These are phyloP conservation scores for Sherardia arvensis DNA, from an alignment of 257 asterid species.

Conservation along the genomic window DNA sequence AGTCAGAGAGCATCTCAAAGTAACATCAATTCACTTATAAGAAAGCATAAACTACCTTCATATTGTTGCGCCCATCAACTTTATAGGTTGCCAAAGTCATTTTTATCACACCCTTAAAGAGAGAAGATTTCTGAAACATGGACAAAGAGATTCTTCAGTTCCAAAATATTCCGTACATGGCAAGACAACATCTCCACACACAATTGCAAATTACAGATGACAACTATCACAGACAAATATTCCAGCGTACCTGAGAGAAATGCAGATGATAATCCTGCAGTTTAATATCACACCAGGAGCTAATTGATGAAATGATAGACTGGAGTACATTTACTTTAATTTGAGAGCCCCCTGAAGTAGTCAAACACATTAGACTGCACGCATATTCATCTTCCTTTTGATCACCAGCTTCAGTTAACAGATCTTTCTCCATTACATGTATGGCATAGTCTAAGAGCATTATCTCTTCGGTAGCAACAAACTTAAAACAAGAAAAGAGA, in stretches of 20 bases:
- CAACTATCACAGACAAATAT: conserved; percentile 11
- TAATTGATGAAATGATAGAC: conserved; percentile 56
- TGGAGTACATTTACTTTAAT: conserved; percentile 46
- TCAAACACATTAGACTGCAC: conserved; percentile 52
- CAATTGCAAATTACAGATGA: conserved; percentile 12
- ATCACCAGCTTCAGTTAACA: conserved; percentile 40
- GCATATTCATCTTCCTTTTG: conserved; percentile 53
- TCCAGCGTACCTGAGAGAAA: conserved; percentile 61
- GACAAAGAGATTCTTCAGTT: conserved; percentile 1
- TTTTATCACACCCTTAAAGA: conserved; percentile 59
- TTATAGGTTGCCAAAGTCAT: conserved; percentile 50
- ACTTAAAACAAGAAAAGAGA: conserved; percentile 46
- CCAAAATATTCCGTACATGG: background rate
- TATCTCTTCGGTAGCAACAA: conserved; percentile 60
- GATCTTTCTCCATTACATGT: conserved; percentile 46
- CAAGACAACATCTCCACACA: conserved; percentile 6
- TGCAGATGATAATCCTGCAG: conserved; percentile 79
- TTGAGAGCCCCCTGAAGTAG: conserved; percentile 33
- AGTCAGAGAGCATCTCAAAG: background rate
- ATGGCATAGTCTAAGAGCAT: conserved; percentile 57
- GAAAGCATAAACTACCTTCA: conserved; percentile 38
- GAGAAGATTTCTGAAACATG: conserved; percentile 45
- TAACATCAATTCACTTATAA: background rate
- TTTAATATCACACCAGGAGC: conserved; percentile 78
- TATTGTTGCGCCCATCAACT: conserved; percentile 31